phyloP scores from a whole-genome alignment of 2,329 filamentous ascomycete genomes.

The Zopfia rhizophila region DNA sequence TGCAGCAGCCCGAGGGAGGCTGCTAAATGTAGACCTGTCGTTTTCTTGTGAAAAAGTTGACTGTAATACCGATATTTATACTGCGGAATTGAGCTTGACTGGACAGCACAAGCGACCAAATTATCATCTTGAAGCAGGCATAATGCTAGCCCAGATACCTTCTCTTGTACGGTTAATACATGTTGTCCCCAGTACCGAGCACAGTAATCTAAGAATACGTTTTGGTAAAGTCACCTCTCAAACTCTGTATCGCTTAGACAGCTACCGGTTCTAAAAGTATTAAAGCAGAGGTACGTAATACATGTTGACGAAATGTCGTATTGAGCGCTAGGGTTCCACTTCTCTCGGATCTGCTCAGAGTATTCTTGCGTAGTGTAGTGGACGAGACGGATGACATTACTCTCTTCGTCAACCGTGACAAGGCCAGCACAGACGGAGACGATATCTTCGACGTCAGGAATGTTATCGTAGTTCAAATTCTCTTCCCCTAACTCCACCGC shows the following conservation, averaged over 20 bases:
- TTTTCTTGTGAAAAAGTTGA: conserved; percentile 9
- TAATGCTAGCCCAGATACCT: conserved; percentile 15
- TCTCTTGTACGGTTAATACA: conserved; percentile 11
- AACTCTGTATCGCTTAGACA: conserved; percentile 17
- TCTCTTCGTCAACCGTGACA: conserved; percentile 35
- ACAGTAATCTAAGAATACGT: conserved; percentile 36
- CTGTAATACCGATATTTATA: conserved; percentile 7
- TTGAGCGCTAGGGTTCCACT: conserved; percentile 30
- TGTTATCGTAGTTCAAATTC: conserved; percentile 7
- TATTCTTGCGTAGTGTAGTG: conserved; percentile 32
- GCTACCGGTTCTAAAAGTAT: conserved; percentile 22
- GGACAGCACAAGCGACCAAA: conserved; percentile 11
- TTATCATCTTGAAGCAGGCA: conserved; percentile 16
- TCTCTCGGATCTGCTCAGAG: conserved; percentile 31
- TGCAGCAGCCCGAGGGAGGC: conserved; percentile 22
- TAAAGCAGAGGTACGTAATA: conserved; percentile 38
- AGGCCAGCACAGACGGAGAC: conserved; percentile 32
- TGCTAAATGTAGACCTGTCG: conserved; percentile 19
- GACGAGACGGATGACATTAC: conserved; percentile 31
- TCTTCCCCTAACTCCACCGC: conserved; percentile 6
- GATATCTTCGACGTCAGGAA: conserved; percentile 13
- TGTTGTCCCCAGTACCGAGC: conserved; percentile 30
- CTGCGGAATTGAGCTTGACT: conserved; percentile 7
- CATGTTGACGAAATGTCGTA: conserved; percentile 29
- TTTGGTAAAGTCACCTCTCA: too few relatives aligned